Conservation (phyloP, 306 rosid genomes). For the Quercus suber region DNA sequence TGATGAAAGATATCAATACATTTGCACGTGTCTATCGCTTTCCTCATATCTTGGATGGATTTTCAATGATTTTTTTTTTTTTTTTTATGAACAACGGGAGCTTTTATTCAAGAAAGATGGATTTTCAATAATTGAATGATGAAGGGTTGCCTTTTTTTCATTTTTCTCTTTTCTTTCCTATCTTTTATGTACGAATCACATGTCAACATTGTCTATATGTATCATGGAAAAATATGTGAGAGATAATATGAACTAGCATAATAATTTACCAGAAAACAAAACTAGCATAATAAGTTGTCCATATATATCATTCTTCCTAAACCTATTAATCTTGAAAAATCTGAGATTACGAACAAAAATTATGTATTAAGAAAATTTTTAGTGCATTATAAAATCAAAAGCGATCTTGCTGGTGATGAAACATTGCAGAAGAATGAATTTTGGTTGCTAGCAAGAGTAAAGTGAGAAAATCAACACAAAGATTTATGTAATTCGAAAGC, state of each 20-base stretch:
- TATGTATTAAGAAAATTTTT: too few relatives aligned
- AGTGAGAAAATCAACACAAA: too few relatives aligned
- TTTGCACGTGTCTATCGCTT: constrained; percentile 22
- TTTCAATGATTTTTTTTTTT: neutral
- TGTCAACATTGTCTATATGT: neutral
- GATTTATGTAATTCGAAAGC: too few relatives aligned
- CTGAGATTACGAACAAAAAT: neutral
- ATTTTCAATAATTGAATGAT: constrained; percentile 16
- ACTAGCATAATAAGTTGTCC: too few relatives aligned
- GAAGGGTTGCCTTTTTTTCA: constrained; percentile 13
- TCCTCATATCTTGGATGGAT: constrained; percentile 28
- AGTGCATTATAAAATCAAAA: too few relatives aligned
- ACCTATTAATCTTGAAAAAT: too few relatives aligned
- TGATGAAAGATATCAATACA: neutral
- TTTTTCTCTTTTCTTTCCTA: neutral
- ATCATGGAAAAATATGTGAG: neutral
- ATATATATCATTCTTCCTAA: neutral
- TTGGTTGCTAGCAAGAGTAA: too few relatives aligned
- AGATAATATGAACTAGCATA: neutral
- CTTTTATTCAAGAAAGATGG: too few relatives aligned
- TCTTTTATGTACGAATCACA: constrained; percentile 2
- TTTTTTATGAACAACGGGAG: too few relatives aligned
- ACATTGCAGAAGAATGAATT: too few relatives aligned
- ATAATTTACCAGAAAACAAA: neutral
- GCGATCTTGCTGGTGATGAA: too few relatives aligned